Evolutionary conservation across 768 basidiomycete species (phyloP), one percentile per base, ranked within the genome.

Genomic region (Kondoa subrosea): DNA sequence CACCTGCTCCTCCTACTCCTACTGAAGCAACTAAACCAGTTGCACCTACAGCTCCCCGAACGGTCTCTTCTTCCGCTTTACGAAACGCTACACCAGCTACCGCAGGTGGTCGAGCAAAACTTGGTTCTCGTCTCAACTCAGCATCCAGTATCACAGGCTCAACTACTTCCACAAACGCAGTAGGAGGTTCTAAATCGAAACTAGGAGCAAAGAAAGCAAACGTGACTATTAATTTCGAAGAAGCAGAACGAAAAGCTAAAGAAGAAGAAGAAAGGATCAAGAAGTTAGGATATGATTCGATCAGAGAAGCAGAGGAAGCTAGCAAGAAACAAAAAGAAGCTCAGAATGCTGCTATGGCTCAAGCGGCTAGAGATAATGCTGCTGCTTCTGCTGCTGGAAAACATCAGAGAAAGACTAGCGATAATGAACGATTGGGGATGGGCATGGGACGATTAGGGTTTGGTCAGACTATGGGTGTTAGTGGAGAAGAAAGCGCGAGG

Each of bases 251-350:
- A 31, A 87, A 87, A 72, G 95, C 95, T 0, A 76, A 82, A 30
- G 92, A 91, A 74, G 95, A 97, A 76, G 91, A 90, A 29, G 92
- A 92, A 77, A 82, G 91, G 67, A 83, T 91, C 76, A 87, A 88
- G 76, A 85, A 91, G 72, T 82, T 95, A 21, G 93, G 92, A 0
- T 95, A 96, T 75, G 90, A 95, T 75, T 82, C 88, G 25, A 82
- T 85, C 74, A 80, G 84, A 56, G 89, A 95, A 76, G 88, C 87
- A 73, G 85, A 85, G 26, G 91, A 91, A 74, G 88, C 86, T 71
- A 83, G 82, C 34, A 80, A 81, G 70, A 82, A 83, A 71, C 83
- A 85, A 56, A 27, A 79, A 0, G 72, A 73, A 1, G 75, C 77
- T 0, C 66, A 71, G 1, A 72, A 80, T 31, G 56, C 63, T 2